A percentile compares a stretch with the other conserved stretches of the same genome.
Conservation (phyloP, 441 rosid species). For the Gossypium davidsonii region DNA sequence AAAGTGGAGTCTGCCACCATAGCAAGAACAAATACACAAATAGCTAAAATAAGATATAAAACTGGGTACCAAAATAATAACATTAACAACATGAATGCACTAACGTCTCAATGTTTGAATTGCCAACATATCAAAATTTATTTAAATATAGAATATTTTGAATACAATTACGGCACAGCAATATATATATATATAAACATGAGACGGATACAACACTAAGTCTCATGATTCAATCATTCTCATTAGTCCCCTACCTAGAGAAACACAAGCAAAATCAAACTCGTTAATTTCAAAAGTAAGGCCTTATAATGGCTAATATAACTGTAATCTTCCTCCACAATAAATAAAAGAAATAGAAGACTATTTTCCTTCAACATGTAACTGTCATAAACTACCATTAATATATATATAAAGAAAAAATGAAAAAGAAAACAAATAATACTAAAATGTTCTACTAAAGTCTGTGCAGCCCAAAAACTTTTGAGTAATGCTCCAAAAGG, state of each 20-base stretch:
- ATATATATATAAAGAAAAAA: neutral
- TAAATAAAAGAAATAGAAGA: neutral
- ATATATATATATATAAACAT: neutral
- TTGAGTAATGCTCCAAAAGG: neutral
- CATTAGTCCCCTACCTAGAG: neutral
- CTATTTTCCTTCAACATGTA: neutral
- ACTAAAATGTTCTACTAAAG: neutral
- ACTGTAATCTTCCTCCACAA: neutral
- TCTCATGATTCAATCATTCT: neutral
- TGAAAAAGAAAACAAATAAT: neutral
- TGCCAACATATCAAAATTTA: neutral
- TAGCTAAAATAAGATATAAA: neutral
- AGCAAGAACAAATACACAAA: neutral
- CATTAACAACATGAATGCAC: neutral
- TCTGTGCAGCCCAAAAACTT: slow-evolving; percentile 26
- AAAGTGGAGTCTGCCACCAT: neutral
- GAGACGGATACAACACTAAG: neutral
- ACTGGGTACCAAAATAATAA: neutral
- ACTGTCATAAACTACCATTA: neutral
- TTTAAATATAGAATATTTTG: neutral
- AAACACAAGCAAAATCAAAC: neutral
- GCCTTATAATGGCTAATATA: neutral
- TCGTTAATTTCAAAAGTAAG: neutral
- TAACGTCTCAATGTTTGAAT: neutral
- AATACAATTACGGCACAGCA: neutral